Evolutionary conservation across 2,329 filamentous ascomycete species (phyloP), one percentile per base, ranked within the genome.

Genomic region (Fusarium denticulatum): DNA sequence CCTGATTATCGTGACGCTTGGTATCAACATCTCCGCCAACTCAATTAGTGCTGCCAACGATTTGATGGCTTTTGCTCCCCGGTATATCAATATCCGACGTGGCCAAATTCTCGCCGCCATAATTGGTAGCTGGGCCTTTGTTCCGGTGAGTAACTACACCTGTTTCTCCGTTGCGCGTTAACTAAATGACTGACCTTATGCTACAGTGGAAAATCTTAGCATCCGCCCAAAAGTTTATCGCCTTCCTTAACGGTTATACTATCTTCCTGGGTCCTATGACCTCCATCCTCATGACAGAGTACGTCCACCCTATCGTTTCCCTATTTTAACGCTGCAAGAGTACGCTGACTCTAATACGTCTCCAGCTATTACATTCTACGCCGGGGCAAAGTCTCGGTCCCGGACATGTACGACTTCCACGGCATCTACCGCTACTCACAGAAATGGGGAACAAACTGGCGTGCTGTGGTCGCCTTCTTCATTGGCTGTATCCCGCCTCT

Each of bases 21-120:
- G 60, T 47, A 62, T 62, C 4, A 62, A 62, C 22, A 62, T 62
- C 15, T 62, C 60, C 14, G 60, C 60, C 60, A 62, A 62, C 50
- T 62, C 60, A 9, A 62, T 62, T 26, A 62, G 60, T 58, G 50
- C 60, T n/a, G 60, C 60, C 20, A 62, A 62, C 8, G 60, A 62
- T 46, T 46, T 62, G 22, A 62, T 62, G 60, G 60, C 60, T 16
- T 62, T 62, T 58, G 60, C 60, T 47, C 60, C 60, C 50, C 60
- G 60, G 5, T 62, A 62, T 34, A 62, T 62, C 14, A 62, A 62
- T 14, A 62, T 62, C 50, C 60, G 60, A 58, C 60, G 60, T 58
- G 60, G 60, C 4, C 60, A 62, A 12, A 34, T 62, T 20, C 60
- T 62, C 10, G 60, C 60, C 14, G 60, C 60, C 22, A 1, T 60